phyloP scores from a whole-genome alignment of 192 early-diverging fungal species.

The Geranomyces michiganensis region DNA sequence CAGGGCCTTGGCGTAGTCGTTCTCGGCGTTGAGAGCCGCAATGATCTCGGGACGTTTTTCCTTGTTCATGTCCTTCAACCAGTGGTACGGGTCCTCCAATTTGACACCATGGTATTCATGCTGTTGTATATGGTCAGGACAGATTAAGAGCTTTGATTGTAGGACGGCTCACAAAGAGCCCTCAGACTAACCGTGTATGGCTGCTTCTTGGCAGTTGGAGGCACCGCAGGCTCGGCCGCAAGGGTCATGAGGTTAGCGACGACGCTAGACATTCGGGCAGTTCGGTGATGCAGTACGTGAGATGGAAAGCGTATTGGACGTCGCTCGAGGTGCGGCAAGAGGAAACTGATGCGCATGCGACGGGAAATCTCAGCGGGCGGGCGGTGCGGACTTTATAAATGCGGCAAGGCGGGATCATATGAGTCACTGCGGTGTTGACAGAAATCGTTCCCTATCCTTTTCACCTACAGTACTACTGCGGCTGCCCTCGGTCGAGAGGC shows the following conservation, averaged over 20 bases:
- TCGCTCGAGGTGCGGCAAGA: too few species aligned
- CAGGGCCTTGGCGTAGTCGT: constrained; percentile 41
- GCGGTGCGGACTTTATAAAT: too few species aligned
- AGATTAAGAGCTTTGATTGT: background rate
- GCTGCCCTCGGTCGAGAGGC: too few species aligned
- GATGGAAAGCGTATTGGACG: too few species aligned
- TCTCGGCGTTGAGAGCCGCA: constrained; percentile 48
- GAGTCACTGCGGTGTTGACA: too few species aligned
- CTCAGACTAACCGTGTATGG: constrained; percentile 19
- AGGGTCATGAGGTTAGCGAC: background rate
- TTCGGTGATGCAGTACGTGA: too few species aligned
- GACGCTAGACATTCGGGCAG: constrained; percentile 13
- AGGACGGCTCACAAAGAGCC: background rate
- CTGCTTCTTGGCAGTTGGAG: constrained; percentile 46
- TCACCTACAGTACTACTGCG: too few species aligned
- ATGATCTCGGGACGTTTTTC: constrained; percentile 44
- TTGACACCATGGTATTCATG: constrained; percentile 22
- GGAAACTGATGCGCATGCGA: too few species aligned
- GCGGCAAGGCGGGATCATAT: too few species aligned
- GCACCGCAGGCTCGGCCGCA: background rate
- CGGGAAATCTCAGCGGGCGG: too few species aligned
- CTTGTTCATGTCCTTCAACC: constrained; percentile 51
- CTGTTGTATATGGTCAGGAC: background rate
- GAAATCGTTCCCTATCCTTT: too few species aligned
- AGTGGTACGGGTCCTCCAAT: constrained; percentile 48